phyloP scores from a whole-genome alignment of 2,329 filamentous ascomycete genomes.

The Monilinia polystroma region DNA sequence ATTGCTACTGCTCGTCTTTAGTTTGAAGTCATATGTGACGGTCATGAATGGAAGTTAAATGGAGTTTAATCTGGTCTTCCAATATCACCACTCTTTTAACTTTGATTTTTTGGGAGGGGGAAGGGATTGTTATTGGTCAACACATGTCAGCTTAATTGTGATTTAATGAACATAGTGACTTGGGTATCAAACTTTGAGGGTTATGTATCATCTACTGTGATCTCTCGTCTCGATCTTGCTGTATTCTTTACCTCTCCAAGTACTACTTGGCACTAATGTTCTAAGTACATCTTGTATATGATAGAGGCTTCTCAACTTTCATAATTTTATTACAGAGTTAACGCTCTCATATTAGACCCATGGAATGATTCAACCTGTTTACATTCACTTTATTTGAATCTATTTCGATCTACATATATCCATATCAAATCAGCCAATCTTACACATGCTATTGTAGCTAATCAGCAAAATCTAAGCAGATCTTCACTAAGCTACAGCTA shows the following conservation, averaged over 20 bases:
- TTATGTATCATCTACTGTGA: not conserved
- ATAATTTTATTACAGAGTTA: too few relatives aligned
- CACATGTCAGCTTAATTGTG: not conserved
- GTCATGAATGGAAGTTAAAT: not conserved
- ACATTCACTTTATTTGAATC: not conserved
- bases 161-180: not conserved
- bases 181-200: not conserved
- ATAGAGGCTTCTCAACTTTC: not conserved
- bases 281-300: not conserved
- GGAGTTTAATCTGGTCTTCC: too few relatives aligned
- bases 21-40: not conserved
- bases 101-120: too few relatives aligned
- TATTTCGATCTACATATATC: too few relatives aligned
- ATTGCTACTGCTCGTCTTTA: constrained; percentile 23
- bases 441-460: not conserved
- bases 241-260: not conserved
- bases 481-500: not conserved
- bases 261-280: not conserved
- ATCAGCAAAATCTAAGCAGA: not conserved
- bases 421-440: not conserved
- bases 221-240: not conserved
- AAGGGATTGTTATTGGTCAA: too few relatives aligned
- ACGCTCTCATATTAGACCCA: not conserved
- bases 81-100: not conserved
- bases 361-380: too few relatives aligned